Evolutionary conservation across 2,329 filamentous ascomycete species (phyloP).

Genomic region (Neobulgaria alba): DNA sequence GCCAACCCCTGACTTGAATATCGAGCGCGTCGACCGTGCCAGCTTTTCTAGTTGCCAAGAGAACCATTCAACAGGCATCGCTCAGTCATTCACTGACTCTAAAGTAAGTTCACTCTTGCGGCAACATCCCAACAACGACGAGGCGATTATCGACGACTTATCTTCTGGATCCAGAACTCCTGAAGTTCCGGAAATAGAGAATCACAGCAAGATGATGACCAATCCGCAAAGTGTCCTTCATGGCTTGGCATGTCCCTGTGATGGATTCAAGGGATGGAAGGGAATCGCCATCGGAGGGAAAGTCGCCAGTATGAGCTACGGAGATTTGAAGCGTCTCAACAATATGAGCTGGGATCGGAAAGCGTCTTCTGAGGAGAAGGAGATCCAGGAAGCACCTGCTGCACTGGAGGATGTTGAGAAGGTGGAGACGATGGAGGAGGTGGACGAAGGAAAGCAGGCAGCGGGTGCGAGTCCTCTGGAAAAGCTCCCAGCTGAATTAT

Average conservation of each 20-base stretch:
- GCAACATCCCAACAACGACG: slow-evolving; percentile 33
- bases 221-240: slow-evolving; percentile 48
- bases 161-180: slow-evolving; percentile 21
- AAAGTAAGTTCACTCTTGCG: slow-evolving; percentile 47
- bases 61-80: slow-evolving; percentile 29
- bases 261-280: slow-evolving; percentile 55
- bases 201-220: slow-evolving; percentile 13
- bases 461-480: slow-evolving; percentile 33
- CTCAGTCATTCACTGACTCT: slow-evolving; percentile 54
- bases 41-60: slow-evolving; percentile 28
- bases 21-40: slow-evolving; percentile 24
- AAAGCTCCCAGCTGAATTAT: slow-evolving; percentile 57
- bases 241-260: slow-evolving; percentile 47
- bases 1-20: slow-evolving; percentile 9
- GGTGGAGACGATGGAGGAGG: slow-evolving; percentile 4
- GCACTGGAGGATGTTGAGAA: not conserved
- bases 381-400: not conserved
- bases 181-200: slow-evolving; percentile 6
- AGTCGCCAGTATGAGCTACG: slow-evolving; percentile 51
- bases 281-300: slow-evolving; percentile 47
- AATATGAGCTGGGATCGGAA: slow-evolving; percentile 44
- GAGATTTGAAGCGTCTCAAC: slow-evolving; percentile 49
- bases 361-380: slow-evolving; percentile 15
- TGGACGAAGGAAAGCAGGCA: slow-evolving; percentile 22
- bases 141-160: slow-evolving; percentile 39